Evolutionary conservation across 192 early-diverging fungal genomes (phyloP).

Genomic region (Mortierella hygrophila): DNA sequence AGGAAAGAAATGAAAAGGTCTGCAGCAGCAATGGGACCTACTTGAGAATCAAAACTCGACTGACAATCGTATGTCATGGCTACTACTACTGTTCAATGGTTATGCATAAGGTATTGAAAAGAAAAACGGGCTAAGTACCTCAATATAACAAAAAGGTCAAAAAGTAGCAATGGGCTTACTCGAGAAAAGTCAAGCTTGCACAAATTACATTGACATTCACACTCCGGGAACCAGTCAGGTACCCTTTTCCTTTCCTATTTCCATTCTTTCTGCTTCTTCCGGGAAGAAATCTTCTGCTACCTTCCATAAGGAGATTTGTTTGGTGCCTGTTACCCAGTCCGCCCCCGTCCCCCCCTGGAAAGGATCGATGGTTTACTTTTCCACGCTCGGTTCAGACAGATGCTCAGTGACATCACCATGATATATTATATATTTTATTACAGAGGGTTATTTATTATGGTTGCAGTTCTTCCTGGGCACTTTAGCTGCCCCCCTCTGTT

Average conservation of each 20-base stretch:
- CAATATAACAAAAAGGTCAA: too few species aligned
- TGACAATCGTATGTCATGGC: too few species aligned
- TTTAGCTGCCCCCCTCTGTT: too few species aligned
- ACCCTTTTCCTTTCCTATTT: not conserved
- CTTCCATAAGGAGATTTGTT: constrained; percentile 4
- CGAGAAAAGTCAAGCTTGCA: not conserved
- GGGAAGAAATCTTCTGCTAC: not conserved
- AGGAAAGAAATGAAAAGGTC: too few species aligned
- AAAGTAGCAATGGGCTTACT: not conserved
- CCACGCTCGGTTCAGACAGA: constrained; percentile 3
- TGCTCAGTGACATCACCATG: not conserved
- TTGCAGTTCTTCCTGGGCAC: not conserved
- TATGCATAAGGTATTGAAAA: too few species aligned
- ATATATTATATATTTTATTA: not conserved
- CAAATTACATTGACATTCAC: not conserved
- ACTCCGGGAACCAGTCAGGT: not conserved
- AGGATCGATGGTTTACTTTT: not conserved
- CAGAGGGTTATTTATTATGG: not conserved
- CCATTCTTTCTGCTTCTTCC: not conserved
- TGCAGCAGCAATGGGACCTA: too few species aligned
- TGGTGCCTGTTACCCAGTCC: not conserved
- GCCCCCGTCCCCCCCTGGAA: not conserved
- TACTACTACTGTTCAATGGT: too few species aligned
- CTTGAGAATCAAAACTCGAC: too few species aligned
- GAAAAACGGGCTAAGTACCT: too few species aligned